Evolutionary conservation across 768 basidiomycete genomes (phyloP), one percentile per base, ranked within the genome.

Genomic region (Phallus indusiatus): DNA sequence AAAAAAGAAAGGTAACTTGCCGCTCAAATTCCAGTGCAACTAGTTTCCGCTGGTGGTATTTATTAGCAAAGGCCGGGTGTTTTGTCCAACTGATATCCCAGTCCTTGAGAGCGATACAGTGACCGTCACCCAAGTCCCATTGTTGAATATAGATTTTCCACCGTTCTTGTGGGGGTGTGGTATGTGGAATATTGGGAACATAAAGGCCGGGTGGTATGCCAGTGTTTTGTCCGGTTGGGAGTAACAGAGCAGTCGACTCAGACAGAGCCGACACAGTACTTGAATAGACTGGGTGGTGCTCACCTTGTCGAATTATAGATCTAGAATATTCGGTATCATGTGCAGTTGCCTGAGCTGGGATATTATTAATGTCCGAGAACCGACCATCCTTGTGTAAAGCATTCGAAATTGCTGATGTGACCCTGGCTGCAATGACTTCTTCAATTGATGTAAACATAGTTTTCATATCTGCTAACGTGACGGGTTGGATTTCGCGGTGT

Each of bases 11-110:
- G n/a, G 9, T 42, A n/a, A 42, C 42, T 42, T 12, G n/a, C 42
- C 9, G 42, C 12, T 42, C 42, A 42, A 49, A 57, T 49, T 57
- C 56, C 14, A 56, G 17, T 46, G 55, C 55, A 56, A 56, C 42
- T 21, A 47, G 21, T 36, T 56, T 56, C 20, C 56, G 46, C 35
- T 57, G 28, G 14, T 11, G 9, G 56, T 57, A 57, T 34, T 57
- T 28, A 10, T 33, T 47, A 10, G 47, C 21, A 21, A 57, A 57
- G 24, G 10, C 21, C 17, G 20, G 22, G 16, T 37, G 56, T 20
- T 57, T 57, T 10, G 10, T n/a, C 56, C 56, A 57, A 8, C 14
- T n/a, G 11, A 28, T 14, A n/a, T 48, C 36, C 46, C 56, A 57
- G 16, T 57, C 47, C 24, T 57, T 57, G 46, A 57, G 47, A 1